These are phyloP conservation scores for Euphorbia corollata DNA, from an alignment of 441 rosid species.

Conservation along the genomic window DNA sequence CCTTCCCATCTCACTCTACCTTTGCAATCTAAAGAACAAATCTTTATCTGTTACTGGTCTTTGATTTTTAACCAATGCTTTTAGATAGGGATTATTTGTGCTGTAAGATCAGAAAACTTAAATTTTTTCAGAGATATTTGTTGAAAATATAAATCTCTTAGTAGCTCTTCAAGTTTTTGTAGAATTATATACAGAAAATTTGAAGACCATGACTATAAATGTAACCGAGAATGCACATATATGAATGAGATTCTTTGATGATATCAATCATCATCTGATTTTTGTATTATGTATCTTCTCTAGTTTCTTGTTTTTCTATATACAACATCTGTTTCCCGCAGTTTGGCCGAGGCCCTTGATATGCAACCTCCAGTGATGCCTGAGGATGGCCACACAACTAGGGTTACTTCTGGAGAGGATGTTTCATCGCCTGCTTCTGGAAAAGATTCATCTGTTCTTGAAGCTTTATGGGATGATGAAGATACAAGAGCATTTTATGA, in stretches of 20 bases:
- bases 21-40: not conserved
- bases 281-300: not conserved
- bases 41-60: not conserved
- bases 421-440: slow-evolving; percentile 59
- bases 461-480: slow-evolving; percentile 97
- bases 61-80: not conserved
- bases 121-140: not conserved
- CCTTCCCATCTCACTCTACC: not conserved
- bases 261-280: not conserved
- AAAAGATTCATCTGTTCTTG: slow-evolving; percentile 67
- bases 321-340: slow-evolving; percentile 23
- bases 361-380: slow-evolving; percentile 99
- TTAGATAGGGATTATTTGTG: not conserved
- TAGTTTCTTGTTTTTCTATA: not conserved
- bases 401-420: slow-evolving; percentile 84
- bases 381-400: slow-evolving; percentile 93
- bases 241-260: not conserved
- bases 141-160: not conserved
- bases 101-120: not conserved
- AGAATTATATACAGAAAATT: not conserved
- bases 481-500: slow-evolving; percentile 96
- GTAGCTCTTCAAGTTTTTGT: not conserved
- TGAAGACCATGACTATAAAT: not conserved
- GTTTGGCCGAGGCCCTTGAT: slow-evolving; percentile 95
- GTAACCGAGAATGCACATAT: not conserved